Conservation (phyloP, 2,329 filamentous ascomycete genomes). For the Penicillium janthinellum region DNA sequence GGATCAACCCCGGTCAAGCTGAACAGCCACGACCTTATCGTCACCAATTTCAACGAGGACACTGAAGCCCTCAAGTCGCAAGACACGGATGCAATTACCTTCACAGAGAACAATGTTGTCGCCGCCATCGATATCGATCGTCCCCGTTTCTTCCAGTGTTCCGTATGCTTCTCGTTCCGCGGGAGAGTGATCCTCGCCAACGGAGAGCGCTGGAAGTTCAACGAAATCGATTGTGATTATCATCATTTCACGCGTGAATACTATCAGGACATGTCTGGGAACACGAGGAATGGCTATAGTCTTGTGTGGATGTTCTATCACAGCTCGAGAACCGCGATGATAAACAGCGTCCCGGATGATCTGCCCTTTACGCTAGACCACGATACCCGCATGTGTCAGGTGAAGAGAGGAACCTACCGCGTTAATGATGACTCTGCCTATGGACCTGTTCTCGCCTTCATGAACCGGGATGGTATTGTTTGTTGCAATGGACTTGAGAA, state of each 20-base stretch:
- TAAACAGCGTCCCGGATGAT: neutral
- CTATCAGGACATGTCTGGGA: neutral
- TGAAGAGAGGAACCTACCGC: neutral
- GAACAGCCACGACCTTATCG: conserved; percentile 2
- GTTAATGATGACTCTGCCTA: neutral
- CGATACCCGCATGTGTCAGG: conserved; percentile 2
- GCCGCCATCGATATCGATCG: conserved; percentile 5
- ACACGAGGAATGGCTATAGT: neutral
- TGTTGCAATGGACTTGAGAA: neutral
- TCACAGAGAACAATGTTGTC: neutral
- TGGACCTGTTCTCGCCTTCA: neutral
- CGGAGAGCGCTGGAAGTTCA: conserved; percentile 5
- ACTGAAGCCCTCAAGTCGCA: neutral
- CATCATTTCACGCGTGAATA: neutral
- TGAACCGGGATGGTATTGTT: conserved; percentile 7
- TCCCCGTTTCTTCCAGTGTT: neutral
- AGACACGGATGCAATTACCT: neutral
- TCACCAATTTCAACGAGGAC: neutral
- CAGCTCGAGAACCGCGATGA: neutral
- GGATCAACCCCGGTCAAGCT: conserved; percentile 1
- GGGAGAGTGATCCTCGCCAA: neutral
- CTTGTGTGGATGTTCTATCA: conserved; percentile 2
- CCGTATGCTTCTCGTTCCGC: neutral
- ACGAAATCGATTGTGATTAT: neutral
- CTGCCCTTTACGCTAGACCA: conserved; percentile 1